A percentile compares a stretch with the other conserved stretches of the same genome.
phyloP scores from a whole-genome alignment of 2,329 filamentous ascomycete genomes.

The Colletotrichum sp. region DNA sequence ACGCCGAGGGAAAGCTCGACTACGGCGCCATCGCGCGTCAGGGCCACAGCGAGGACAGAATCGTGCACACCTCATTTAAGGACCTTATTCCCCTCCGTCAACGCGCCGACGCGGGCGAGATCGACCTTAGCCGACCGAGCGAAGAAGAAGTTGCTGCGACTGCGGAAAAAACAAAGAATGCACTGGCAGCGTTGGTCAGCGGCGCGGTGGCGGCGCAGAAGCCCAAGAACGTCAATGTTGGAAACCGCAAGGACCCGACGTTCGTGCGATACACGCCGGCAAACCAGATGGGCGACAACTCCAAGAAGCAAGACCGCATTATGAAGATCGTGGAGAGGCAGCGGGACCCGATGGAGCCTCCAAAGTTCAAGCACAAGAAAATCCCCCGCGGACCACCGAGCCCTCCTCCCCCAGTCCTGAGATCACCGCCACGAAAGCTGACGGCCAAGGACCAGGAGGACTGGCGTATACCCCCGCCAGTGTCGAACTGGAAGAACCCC shows the following conservation, averaged over 20 bases:
- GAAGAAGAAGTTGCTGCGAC: slow-evolving; percentile 84
- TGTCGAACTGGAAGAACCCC: slow-evolving; percentile 99
- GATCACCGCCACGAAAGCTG: slow-evolving; percentile 91
- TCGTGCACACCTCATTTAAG: slow-evolving; percentile 95
- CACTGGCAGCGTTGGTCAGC: slow-evolving; percentile 80
- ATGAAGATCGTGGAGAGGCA: slow-evolving; percentile 98
- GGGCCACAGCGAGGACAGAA: slow-evolving; percentile 81
- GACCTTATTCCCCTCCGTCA: slow-evolving; percentile 94
- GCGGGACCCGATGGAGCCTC: slow-evolving; percentile 93
- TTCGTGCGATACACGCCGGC: slow-evolving; percentile 96
- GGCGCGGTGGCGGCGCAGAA: slow-evolving; percentile 92
- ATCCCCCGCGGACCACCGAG: slow-evolving; percentile 92
- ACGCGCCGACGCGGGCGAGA: slow-evolving; percentile 89
- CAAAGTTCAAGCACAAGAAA: slow-evolving; percentile 99
- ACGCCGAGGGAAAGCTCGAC: slow-evolving; percentile 90
- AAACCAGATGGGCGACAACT: slow-evolving; percentile 92
- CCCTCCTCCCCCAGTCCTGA: slow-evolving; percentile 92
- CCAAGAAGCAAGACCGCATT: slow-evolving; percentile 89
- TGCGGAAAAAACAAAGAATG: slow-evolving; percentile 87
- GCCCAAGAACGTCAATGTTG: slow-evolving; percentile 90
- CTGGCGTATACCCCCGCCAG: slow-evolving; percentile 86
- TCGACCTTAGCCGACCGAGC: slow-evolving; percentile 83
- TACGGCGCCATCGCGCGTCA: slow-evolving; percentile 94
- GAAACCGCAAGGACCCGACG: slow-evolving; percentile 82
- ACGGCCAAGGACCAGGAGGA: slow-evolving; percentile 97